These are phyloP conservation scores for Penicillium samsonianum DNA, from an alignment of 495 filamentous ascomycete genomes.

Conservation along the genomic window DNA sequence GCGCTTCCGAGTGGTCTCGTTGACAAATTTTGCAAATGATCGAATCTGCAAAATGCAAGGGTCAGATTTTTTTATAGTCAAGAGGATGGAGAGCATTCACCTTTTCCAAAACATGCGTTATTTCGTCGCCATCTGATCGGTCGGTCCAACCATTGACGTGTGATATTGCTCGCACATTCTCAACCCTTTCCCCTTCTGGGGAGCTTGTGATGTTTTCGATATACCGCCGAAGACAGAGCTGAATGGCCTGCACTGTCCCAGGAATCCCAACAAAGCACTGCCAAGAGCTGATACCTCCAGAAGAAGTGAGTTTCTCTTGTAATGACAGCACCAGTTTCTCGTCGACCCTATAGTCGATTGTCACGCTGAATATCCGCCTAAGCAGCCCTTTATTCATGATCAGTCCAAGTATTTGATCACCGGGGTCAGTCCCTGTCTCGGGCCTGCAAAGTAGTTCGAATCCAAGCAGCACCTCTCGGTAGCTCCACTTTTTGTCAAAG, in stretches of 20 bases:
- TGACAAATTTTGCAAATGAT: conserved; percentile 4
- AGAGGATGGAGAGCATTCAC: background rate
- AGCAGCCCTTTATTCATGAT: no score
- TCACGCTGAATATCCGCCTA: background rate
- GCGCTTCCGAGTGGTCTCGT: background rate
- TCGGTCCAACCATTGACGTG: background rate
- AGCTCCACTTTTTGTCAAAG: background rate
- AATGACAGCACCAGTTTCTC: background rate
- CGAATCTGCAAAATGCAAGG: conserved; percentile 1
- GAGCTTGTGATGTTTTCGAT: background rate
- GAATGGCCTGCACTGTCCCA: background rate
- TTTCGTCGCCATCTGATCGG: background rate
- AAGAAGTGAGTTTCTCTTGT: background rate
- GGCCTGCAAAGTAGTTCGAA: background rate
- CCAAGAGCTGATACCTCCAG: background rate
- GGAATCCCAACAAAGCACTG: background rate
- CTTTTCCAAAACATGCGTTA: background rate
- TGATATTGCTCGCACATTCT: background rate
- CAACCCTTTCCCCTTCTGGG: background rate
- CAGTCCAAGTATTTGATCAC: no score
- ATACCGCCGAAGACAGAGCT: background rate
- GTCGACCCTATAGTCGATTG: background rate
- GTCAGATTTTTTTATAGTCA: conserved; percentile 1
- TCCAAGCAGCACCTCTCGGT: background rate
- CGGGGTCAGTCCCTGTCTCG: background rate